phyloP scores from a whole-genome alignment of 495 filamentous ascomycete species.

The Penicillium paxilli region DNA sequence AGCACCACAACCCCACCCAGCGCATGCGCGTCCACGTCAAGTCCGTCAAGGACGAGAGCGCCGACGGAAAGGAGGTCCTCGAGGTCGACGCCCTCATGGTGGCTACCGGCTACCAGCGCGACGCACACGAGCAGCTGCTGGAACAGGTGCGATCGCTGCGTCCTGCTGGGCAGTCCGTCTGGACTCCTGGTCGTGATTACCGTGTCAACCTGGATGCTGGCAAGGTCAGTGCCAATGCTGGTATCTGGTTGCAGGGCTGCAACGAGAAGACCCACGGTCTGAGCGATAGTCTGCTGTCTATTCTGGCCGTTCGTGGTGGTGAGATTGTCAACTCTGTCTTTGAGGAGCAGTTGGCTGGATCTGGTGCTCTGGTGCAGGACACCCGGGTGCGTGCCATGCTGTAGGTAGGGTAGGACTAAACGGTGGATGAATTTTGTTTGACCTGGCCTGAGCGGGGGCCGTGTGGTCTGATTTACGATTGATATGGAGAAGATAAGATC shows the following conservation, averaged over 20 bases:
- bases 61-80: constrained; percentile 54
- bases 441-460: too few relatives aligned
- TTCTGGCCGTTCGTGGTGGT: constrained; percentile 71
- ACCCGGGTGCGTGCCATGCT: constrained; percentile 43
- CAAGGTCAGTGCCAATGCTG: constrained; percentile 61
- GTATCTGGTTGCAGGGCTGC: constrained; percentile 93
- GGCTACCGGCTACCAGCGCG: constrained; percentile 82
- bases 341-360: constrained; percentile 43
- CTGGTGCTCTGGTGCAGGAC: constrained; percentile 37
- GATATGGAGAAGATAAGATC: too few relatives aligned
- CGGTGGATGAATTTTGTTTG: neutral
- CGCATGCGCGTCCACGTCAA: constrained; percentile 40
- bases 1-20: constrained; percentile 47
- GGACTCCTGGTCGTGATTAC: constrained; percentile 64
- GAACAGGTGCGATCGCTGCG: constrained; percentile 62
- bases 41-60: constrained; percentile 24
- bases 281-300: constrained; percentile 77
- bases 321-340: constrained; percentile 80
- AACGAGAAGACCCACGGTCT: constrained; percentile 90
- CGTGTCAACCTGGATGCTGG: constrained; percentile 64
- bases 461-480: too few relatives aligned
- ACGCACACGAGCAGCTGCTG: constrained; percentile 78
- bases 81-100: constrained; percentile 81
- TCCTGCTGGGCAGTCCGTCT: constrained; percentile 45
- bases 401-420: constrained; percentile 14